Conservation (phyloP, 2,329 filamentous ascomycete species). For the Curvularia sp. region DNA sequence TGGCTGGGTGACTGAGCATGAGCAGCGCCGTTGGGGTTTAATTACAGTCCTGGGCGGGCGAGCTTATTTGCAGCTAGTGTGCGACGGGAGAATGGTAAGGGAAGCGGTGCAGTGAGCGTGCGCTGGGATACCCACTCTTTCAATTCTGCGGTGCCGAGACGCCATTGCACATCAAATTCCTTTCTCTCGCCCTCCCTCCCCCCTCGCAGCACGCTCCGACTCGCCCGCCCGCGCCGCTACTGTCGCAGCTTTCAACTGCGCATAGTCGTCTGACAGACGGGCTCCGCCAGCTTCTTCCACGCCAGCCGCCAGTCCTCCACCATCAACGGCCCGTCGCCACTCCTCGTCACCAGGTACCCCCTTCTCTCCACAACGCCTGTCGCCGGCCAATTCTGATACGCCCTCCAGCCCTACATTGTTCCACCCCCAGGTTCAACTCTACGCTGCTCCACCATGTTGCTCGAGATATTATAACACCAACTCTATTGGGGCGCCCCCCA, state of each 20-base stretch:
- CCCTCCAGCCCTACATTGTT: constrained; percentile 22
- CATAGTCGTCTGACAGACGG: constrained; percentile 20
- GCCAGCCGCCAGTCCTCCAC: constrained; percentile 25
- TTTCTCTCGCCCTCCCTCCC: constrained; percentile 19
- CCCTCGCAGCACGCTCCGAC: constrained; percentile 5
- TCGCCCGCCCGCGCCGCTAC: constrained; percentile 22
- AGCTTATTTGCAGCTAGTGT: no score
- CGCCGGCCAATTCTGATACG: constrained; percentile 34
- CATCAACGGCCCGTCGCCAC: constrained; percentile 43
- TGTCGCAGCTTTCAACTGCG: constrained; percentile 23
- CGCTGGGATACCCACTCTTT: constrained; percentile 21
- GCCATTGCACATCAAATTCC: constrained; percentile 34
- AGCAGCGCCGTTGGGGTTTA: not conserved
- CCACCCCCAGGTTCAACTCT: constrained; percentile 42
- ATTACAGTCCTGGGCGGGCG: not conserved
- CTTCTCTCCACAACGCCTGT: constrained; percentile 27
- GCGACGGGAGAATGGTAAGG: no score
- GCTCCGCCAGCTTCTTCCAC: constrained; percentile 17
- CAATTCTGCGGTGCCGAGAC: constrained; percentile 19
- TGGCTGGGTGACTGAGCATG: no score
- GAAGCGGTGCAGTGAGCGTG: not conserved
- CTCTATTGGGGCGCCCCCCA: constrained; percentile 45
- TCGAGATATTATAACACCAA: constrained; percentile 48
- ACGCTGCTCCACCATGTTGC: constrained; percentile 42
- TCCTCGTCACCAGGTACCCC: constrained; percentile 43